Conservation (phyloP, 2,329 filamentous ascomycete genomes). For the Epichloe coenophiala region DNA sequence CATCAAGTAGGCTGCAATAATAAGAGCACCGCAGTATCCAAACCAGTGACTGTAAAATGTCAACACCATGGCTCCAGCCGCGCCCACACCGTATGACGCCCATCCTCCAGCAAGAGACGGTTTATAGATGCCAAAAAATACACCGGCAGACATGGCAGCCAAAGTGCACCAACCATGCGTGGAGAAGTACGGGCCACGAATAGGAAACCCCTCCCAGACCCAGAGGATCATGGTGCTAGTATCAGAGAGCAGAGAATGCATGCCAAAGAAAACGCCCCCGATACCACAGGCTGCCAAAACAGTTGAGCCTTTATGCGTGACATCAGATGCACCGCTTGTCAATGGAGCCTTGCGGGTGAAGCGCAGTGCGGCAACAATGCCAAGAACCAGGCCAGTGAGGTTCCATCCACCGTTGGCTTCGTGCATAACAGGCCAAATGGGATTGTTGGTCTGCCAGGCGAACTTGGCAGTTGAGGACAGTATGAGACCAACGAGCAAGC, state of each 20-base stretch:
- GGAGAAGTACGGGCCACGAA: slow-evolving; percentile 73
- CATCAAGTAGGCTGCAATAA: slow-evolving; percentile 66
- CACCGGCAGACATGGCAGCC: slow-evolving; percentile 70
- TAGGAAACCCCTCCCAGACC: slow-evolving; percentile 94
- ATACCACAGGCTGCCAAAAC: slow-evolving; percentile 63
- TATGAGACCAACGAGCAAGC: slow-evolving; percentile 70
- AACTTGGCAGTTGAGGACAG: slow-evolving; percentile 85
- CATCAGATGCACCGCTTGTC: slow-evolving; percentile 23
- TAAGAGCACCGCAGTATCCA: slow-evolving; percentile 75
- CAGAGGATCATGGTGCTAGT: slow-evolving; percentile 98
- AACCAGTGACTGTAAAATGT: slow-evolving; percentile 72
- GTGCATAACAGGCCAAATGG: slow-evolving; percentile 91
- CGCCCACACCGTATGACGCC: slow-evolving; percentile 67
- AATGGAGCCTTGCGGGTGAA: slow-evolving; percentile 56
- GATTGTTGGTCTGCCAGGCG: slow-evolving; percentile 88
- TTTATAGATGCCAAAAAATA: slow-evolving; percentile 60
- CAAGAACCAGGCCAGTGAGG: slow-evolving; percentile 64
- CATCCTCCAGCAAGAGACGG: slow-evolving; percentile 63
- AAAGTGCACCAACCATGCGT: slow-evolving; percentile 86
- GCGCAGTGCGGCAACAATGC: slow-evolving; percentile 59
- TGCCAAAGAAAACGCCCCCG: slow-evolving; percentile 71
- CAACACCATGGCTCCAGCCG: slow-evolving; percentile 62
- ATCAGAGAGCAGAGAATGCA: slow-evolving; percentile 89
- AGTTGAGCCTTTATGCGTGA: slow-evolving; percentile 47
- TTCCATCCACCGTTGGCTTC: slow-evolving; percentile 86